A percentile compares a stretch with the other conserved stretches of the same genome.
Evolutionary conservation across 176 grass and related monocot genomes (phyloP).

Genomic region (Raddia guianensis): DNA sequence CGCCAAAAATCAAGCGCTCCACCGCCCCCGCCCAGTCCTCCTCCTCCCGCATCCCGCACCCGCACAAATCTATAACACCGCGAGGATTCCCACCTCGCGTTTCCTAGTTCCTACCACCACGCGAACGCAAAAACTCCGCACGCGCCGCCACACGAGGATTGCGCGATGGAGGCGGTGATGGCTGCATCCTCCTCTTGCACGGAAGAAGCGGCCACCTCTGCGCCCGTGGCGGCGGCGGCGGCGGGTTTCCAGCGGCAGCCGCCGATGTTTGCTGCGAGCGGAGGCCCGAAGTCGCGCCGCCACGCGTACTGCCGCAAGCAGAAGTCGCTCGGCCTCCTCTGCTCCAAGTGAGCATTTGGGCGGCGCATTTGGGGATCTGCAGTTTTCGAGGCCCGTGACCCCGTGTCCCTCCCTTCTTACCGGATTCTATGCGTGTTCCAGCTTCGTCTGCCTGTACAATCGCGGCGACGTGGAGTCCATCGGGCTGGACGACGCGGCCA

Average conservation of each 20-base stretch:
- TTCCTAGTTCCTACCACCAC: background rate
- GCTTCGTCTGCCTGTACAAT: constrained; percentile 77
- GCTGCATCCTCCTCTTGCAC: constrained; percentile 18
- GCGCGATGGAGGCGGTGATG: constrained; percentile 12
- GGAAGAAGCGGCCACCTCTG: background rate
- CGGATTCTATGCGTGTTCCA: constrained; percentile 30
- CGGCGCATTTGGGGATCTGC: background rate
- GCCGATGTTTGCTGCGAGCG: background rate
- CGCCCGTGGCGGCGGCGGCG: background rate
- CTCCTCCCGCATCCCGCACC: too few relatives aligned
- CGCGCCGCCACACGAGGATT: background rate
- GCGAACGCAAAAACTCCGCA: constrained; percentile 11
- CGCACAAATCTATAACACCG: constrained; percentile 36
- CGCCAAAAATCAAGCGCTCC: constrained; percentile 46
- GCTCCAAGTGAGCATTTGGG: constrained; percentile 71
- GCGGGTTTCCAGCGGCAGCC: background rate
- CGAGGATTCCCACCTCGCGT: constrained; percentile 28
- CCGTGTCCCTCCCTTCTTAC: background rate
- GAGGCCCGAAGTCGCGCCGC: constrained; percentile 41
- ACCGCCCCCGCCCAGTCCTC: background rate
- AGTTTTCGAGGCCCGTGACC: background rate
- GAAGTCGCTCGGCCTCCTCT: constrained; percentile 87
- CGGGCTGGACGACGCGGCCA: constrained; percentile 72
- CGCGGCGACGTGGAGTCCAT: constrained; percentile 59
- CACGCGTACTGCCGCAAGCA: constrained; percentile 83